A percentile compares a stretch with the other conserved stretches of the same genome.
phyloP scores from a whole-genome alignment of 2,329 filamentous ascomycete genomes.

The Fusarium goolgardi region DNA sequence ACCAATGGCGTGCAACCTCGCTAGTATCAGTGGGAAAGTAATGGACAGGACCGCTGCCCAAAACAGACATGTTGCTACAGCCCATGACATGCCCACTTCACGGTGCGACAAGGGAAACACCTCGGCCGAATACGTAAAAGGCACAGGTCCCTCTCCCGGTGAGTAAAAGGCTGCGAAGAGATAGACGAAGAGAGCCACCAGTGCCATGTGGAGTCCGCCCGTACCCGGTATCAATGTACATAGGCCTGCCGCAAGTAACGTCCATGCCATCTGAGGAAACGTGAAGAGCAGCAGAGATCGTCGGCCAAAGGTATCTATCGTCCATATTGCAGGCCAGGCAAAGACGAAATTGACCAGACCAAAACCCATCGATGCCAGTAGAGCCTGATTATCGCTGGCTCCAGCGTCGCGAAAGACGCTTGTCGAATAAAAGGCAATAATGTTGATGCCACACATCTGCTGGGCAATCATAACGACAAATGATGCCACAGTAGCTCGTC shows the following conservation, averaged over 20 bases:
- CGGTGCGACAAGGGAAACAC: slow-evolving; percentile 77
- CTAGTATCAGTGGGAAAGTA: slow-evolving; percentile 70
- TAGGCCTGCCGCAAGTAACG: slow-evolving; percentile 56
- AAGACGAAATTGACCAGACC: slow-evolving; percentile 70
- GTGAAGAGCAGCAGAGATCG: slow-evolving; percentile 60
- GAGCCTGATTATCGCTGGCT: slow-evolving; percentile 64
- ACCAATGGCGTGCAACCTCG: slow-evolving; percentile 57
- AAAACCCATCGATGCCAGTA: slow-evolving; percentile 69
- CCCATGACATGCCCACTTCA: slow-evolving; percentile 77
- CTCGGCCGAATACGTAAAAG: slow-evolving; percentile 76
- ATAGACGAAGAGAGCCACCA: slow-evolving; percentile 68
- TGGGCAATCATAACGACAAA: slow-evolving; percentile 84
- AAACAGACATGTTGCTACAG: slow-evolving; percentile 73
- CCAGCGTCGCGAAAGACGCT: slow-evolving; percentile 71
- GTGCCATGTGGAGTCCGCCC: slow-evolving; percentile 52
- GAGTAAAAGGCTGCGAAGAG: slow-evolving; percentile 65
- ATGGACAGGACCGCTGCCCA: slow-evolving; percentile 72
- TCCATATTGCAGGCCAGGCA: slow-evolving; percentile 68
- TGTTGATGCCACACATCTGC: slow-evolving; percentile 77
- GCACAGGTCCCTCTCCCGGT: slow-evolving; percentile 72
- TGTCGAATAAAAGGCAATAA: slow-evolving; percentile 80
- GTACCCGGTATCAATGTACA: slow-evolving; percentile 63
- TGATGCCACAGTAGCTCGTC: slow-evolving; percentile 79
- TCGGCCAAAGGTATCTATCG: slow-evolving; percentile 68
- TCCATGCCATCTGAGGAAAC: slow-evolving; percentile 58